phyloP scores from a whole-genome alignment of 2,329 filamentous ascomycete species.

The Trichoderma atroviride region DNA sequence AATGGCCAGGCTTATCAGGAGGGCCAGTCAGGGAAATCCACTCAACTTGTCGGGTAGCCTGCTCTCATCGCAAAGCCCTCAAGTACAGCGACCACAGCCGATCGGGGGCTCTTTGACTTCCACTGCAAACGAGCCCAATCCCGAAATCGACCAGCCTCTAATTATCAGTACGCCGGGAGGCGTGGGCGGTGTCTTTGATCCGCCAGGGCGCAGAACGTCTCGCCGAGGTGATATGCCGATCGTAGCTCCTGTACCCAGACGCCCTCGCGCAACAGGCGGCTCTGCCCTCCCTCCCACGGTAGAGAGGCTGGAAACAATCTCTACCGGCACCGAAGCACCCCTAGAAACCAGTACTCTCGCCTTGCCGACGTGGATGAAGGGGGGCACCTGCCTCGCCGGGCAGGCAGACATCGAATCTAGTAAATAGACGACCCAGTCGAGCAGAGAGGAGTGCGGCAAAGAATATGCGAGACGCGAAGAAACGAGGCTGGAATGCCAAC shows the following conservation, averaged over 20 bases:
- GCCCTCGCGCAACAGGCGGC: slow-evolving; percentile 46
- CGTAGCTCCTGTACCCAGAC: slow-evolving; percentile 56
- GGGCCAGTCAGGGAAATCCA: slow-evolving; percentile 43
- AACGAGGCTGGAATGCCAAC: slow-evolving; percentile 53
- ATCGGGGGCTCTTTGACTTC: not conserved
- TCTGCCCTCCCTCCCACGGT: slow-evolving; percentile 48
- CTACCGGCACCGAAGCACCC: slow-evolving; percentile 41
- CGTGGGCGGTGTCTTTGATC: slow-evolving; percentile 56
- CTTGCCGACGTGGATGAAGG: slow-evolving; percentile 42
- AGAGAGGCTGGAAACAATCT: slow-evolving; percentile 60
- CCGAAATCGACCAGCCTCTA: slow-evolving; percentile 53
- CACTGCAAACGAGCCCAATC: not conserved
- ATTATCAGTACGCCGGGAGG: slow-evolving; percentile 64
- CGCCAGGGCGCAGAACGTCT: slow-evolving; percentile 42
- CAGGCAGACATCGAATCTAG: slow-evolving; percentile 44
- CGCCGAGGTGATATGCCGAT: slow-evolving; percentile 49
- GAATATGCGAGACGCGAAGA: slow-evolving; percentile 64
- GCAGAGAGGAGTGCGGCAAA: slow-evolving; percentile 63
- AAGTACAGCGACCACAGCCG: slow-evolving; percentile 4
- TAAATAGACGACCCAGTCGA: slow-evolving; percentile 55
- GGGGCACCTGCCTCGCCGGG: slow-evolving; percentile 40
- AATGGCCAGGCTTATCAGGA: slow-evolving; percentile 42
- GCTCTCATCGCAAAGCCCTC: slow-evolving; percentile 32
- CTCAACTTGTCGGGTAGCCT: slow-evolving; percentile 48
- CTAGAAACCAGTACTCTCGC: slow-evolving; percentile 29